Evolutionary conservation across 805 yeast genomes (phyloP), one percentile per base, ranked within the genome.

Genomic region (Isabelozyma gotoi): DNA sequence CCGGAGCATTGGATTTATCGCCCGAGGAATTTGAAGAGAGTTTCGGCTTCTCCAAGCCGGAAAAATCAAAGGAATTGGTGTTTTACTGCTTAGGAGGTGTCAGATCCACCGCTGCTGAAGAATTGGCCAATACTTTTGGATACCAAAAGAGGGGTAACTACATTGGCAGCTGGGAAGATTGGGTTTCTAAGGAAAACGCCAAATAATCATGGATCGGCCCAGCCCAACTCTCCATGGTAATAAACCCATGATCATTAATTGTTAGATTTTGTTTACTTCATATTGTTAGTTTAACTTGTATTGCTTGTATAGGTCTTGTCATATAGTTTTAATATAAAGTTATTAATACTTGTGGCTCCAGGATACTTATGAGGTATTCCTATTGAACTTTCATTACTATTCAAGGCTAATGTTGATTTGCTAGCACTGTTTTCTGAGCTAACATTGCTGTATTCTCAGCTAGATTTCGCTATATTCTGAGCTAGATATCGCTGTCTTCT

Each of bases 51-150:
- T 74, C 73, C 11, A 92, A 92, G 70, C 99, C 99, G 2, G 53
- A 68, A 5, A 64, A 71, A 38, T 82, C 81, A 40, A 80, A 85
- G 59, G 87, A 88, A 52, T 73, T 92, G 59, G 78, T 92, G 34
- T 91, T 92, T 67, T 91, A 91, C 69, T 92, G 99, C 67, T 80
- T 86, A 39, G 96, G 87, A 7, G 99, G 99, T 44, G 86, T 90
- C 38, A 82, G 99, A 72, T 85, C 95, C 18, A 77, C 88, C 36
- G 88, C 89, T 49, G 91, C 97, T 35, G 96, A 89, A 61, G 96
- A 88, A 59, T 74, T 92, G 59, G 98, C 98, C 11, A 79, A 82
- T 48, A 86, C 96, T 18, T 88, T 84, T 65, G 98, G 97, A 8
- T 92, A 92, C 67, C 68, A 76, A 39, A 78, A 86, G 53, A 78